Evolutionary conservation across 768 basidiomycete species (phyloP), one percentile per base, ranked within the genome.

Genomic region (Rhizopogon sp.): DNA sequence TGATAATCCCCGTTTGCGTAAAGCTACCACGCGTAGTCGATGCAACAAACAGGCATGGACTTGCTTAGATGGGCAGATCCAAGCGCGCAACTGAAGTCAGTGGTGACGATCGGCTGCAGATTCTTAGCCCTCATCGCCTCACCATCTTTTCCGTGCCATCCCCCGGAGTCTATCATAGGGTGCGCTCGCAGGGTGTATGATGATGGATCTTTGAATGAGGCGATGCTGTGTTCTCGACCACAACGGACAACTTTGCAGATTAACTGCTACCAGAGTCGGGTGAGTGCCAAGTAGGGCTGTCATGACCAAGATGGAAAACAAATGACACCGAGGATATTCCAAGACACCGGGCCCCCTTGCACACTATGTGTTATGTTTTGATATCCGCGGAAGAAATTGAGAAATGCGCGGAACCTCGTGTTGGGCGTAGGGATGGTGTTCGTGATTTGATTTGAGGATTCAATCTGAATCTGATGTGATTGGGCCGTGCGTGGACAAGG

Each of bases 371-470:
- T 25, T 25, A 25, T 25, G 25, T 25, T 35, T 49, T 49, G 33
- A 49, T 37, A 49, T 49, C 46, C 46, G 46, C 46, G 46, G 46
- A 22, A 49, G 46, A 49, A 49, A 35, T 49, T 25, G 46, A 22
- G 46, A 49, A 49, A 49, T 9, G 46, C 46, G 46, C 46, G 33
- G 46, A 49, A 37, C 46, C 46, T 49, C 46, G 33, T 49, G 46
- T 49, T 49, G 46, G 46, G 46, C 46, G 46, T 49, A 49, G 46
- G 46, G 46, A 49, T 49, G 33, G 13, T 13, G 7, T 33, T 49
- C 46, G 46, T 49, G 46, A 49, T 49, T 37, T 49, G 46, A 49
- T 49, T 13, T 37, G 46, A 49, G 33, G 33, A 20, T 49, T 49
- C 46, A 25, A 25, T 25, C 25, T 25, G 25, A 25, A 35, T 49